A percentile compares a stretch with the other conserved stretches of the same genome.
phyloP scores from a whole-genome alignment of 345 rosid species.

The Camelina sativa region DNA sequence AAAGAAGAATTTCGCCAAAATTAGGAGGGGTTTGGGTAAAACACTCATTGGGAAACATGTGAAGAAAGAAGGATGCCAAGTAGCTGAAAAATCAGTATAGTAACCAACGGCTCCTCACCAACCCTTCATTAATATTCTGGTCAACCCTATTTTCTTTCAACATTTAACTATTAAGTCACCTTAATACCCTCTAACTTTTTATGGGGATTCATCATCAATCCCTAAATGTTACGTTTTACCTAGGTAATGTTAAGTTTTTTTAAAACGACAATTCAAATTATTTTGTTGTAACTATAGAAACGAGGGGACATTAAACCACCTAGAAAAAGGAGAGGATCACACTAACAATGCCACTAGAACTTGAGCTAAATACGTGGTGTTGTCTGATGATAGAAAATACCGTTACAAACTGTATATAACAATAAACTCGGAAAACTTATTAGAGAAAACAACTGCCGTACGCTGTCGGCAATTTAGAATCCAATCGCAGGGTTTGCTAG shows the following conservation, averaged over 20 bases:
- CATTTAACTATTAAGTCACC: constrained; percentile 14
- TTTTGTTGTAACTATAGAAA: neutral
- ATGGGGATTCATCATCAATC: constrained; percentile 19
- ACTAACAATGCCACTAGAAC: neutral
- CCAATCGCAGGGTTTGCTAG: neutral
- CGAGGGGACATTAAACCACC: constrained; percentile 10
- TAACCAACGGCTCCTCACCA: constrained; percentile 44
- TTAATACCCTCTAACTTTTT: constrained; percentile 3
- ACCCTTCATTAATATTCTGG: constrained; percentile 37
- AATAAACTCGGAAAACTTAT: neutral
- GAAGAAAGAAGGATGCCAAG: constrained; percentile 41
- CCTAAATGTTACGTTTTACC: constrained; percentile 8
- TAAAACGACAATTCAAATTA: neutral
- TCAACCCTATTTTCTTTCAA: constrained; percentile 11
- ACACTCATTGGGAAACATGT: constrained; percentile 38
- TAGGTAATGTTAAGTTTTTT: neutral
- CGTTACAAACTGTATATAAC: neutral
- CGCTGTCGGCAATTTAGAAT: constrained; percentile 4
- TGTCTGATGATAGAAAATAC: neutral
- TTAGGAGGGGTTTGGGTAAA: constrained; percentile 37
- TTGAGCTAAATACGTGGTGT: neutral
- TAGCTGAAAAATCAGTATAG: constrained; percentile 29
- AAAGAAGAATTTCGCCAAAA: neutral
- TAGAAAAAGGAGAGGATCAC: neutral
- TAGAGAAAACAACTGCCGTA: neutral